These are phyloP conservation scores for Eremothecium sinecaudum DNA, from an alignment of 1,139 yeast genomes.

Conservation along the genomic window DNA sequence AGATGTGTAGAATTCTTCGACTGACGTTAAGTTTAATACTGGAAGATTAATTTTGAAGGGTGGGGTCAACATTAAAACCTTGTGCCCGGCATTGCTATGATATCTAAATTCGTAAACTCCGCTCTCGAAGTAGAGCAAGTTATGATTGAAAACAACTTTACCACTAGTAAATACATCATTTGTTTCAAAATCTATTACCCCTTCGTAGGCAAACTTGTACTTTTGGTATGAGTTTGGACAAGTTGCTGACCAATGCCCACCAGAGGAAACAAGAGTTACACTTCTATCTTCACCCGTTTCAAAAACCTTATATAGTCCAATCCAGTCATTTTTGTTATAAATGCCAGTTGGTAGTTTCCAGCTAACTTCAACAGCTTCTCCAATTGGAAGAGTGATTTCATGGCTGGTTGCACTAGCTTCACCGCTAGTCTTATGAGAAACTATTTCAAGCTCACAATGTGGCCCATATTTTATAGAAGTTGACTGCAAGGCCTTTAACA, in stretches of 20 bases:
- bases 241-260: constrained; percentile 62
- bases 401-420: constrained; percentile 33
- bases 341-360: constrained; percentile 47
- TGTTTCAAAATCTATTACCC: constrained; percentile 23
- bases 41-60: constrained; percentile 59
- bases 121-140: constrained; percentile 52
- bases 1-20: constrained; percentile 14
- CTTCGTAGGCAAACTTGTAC: constrained; percentile 12
- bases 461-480: constrained; percentile 21
- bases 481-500: constrained; percentile 19
- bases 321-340: constrained; percentile 53
- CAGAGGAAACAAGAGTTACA: constrained; percentile 53
- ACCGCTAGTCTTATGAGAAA: neutral
- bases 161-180: constrained; percentile 37
- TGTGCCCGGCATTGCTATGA: constrained; percentile 62
- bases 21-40: constrained; percentile 33
- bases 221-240: constrained; percentile 21
- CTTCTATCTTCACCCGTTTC: constrained; percentile 53
- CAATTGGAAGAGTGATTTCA: constrained; percentile 13
- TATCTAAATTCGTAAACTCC: constrained; percentile 74
- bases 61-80: constrained; percentile 54
- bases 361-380: constrained; percentile 42
- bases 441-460: constrained; percentile 20
- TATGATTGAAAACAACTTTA: constrained; percentile 41
- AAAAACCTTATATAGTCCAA: constrained; percentile 61